Evolutionary conservation across 495 filamentous ascomycete species (phyloP).

Genomic region (Penicillium robsamsonii): DNA sequence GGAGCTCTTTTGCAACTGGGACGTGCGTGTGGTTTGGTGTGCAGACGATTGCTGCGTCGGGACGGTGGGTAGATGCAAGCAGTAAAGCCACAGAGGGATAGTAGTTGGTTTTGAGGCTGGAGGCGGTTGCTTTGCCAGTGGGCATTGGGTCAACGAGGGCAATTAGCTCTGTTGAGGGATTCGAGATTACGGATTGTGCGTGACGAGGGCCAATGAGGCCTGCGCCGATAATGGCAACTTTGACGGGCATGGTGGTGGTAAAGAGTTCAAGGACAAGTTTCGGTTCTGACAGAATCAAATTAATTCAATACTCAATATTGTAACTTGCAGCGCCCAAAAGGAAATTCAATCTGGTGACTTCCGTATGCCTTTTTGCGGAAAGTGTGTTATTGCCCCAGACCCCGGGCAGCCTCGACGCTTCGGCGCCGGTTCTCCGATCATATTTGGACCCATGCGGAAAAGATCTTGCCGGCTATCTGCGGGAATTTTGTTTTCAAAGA

Average conservation of each 20-base stretch:
- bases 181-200: conserved; percentile 48
- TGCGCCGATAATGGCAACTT: conserved; percentile 53
- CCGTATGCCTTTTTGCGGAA: background rate
- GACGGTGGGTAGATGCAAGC: conserved; percentile 35
- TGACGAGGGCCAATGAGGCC: conserved; percentile 61
- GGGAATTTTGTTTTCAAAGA: background rate
- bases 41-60: conserved; percentile 58
- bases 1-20: conserved; percentile 47
- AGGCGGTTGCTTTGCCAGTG: conserved; percentile 27
- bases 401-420: background rate
- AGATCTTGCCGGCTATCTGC: background rate
- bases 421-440: conserved; percentile 4
- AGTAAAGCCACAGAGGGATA: conserved; percentile 42
- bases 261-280: background rate
- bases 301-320: background rate
- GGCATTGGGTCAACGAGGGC: conserved; percentile 53
- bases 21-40: conserved; percentile 61
- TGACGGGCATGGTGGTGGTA: conserved; percentile 25
- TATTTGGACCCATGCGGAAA: background rate
- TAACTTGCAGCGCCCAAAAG: background rate
- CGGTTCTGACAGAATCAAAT: background rate
- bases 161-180: conserved; percentile 44
- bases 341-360: background rate
- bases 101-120: conserved; percentile 29
- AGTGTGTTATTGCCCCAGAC: background rate